phyloP scores from a whole-genome alignment of 192 early-diverging fungal species.

The Linnemannia elongata region DNA sequence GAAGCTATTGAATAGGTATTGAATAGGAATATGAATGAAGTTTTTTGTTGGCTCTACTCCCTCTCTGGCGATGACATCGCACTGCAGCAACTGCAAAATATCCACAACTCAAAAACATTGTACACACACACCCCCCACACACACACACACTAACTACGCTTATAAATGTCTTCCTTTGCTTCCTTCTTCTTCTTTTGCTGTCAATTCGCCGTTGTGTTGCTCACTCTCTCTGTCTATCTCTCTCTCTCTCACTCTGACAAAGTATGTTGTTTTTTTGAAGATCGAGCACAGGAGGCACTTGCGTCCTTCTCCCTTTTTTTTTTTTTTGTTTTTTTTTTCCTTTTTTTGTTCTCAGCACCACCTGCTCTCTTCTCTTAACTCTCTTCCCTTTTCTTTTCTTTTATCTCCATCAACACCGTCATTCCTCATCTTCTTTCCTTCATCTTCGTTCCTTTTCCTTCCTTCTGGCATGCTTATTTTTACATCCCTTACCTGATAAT shows the following conservation, averaged over 20 bases:
- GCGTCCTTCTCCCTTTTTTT: too few species aligned
- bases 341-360: neutral
- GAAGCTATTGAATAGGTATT: neutral
- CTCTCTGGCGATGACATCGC: too few species aligned
- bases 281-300: neutral
- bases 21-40: too few species aligned
- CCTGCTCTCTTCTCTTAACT: too few species aligned
- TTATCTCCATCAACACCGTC: neutral
- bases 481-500: neutral
- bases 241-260: neutral
- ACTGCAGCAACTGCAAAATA: too few species aligned
- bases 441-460: neutral
- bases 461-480: too few species aligned
- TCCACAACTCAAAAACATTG: too few species aligned
- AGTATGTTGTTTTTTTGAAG: neutral
- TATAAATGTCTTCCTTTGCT: too few species aligned
- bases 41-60: too few species aligned
- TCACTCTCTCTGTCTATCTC: neutral
- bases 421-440: neutral
- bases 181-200: too few species aligned
- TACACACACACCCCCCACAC: too few species aligned
- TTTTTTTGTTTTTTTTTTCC: conserved; percentile 6
- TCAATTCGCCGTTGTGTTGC: neutral
- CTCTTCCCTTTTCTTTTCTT: neutral
- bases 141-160: too few species aligned